Percentiles rank a stretch among this genome's conserved stretches.
Evolutionary conservation across 495 filamentous ascomycete species (phyloP).

Genomic region (Geoglossum glabrum): DNA sequence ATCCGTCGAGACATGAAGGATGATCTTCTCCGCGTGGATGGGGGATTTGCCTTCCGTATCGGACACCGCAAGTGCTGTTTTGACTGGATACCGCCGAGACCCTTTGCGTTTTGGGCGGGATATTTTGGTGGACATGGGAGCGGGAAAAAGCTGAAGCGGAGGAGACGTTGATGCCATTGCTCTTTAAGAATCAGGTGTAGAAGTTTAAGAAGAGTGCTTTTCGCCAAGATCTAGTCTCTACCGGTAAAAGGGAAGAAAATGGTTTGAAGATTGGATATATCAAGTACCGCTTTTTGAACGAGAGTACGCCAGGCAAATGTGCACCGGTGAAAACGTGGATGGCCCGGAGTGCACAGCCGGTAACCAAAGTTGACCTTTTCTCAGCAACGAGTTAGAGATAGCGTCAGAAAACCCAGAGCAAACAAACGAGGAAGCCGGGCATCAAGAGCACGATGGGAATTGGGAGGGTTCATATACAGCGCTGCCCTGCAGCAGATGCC

Average conservation of each 20-base stretch:
- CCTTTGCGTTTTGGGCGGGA: constrained; percentile 2
- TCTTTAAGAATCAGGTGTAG: neutral
- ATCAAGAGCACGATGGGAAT: constrained; percentile 86
- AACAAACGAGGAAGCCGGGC: constrained; percentile 20
- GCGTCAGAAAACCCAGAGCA: neutral
- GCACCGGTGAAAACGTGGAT: too few species aligned
- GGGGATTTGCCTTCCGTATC: neutral
- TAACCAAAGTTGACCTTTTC: neutral
- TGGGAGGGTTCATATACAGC: constrained; percentile 97
- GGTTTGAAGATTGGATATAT: too few species aligned
- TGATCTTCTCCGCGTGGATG: neutral
- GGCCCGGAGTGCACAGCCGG: too few species aligned
- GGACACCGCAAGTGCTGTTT: neutral
- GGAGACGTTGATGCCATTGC: neutral
- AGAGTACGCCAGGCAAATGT: too few species aligned
- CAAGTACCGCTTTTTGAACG: too few species aligned
- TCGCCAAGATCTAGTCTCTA: neutral
- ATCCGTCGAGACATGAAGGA: constrained; percentile 1
- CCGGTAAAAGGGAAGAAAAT: neutral
- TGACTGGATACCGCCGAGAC: constrained; percentile 2
- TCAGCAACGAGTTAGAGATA: neutral
- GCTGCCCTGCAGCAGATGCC: constrained; percentile 38
- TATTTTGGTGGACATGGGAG: neutral
- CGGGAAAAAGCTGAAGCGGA: constrained; percentile 4
- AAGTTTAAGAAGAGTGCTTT: neutral